Evolutionary conservation across 176 grass and related monocot genomes (phyloP), one percentile per base, ranked within the genome.

Genomic region (Rhynchospora pubera): DNA sequence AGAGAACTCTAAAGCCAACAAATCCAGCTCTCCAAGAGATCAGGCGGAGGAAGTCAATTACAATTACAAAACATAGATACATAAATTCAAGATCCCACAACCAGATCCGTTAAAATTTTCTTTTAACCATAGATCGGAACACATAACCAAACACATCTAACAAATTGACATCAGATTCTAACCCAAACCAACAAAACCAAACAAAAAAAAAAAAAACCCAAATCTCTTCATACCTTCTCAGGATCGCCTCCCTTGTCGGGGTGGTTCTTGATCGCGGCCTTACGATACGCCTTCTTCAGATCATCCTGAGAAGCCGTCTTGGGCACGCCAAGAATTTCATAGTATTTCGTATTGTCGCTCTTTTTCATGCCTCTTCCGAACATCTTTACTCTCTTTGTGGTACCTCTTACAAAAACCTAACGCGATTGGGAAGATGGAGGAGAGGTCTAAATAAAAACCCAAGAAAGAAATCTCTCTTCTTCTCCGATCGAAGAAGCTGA

Each of bases 221-320:
- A 74, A 6, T 48, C 44, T 43, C 44, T 83, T 28, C 55, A 83
- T 59, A 94, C 95, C 95, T 98, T 98, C 92, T 98, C 92, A 5
- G 95, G 95, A 84, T 98, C 95, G 0, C 95, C 92, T 39, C 95
- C 95, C 92, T 98, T 98, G 79, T 98, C 92, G 69, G 95, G 95
- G 71, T 98, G 95, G 79, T 98, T 98, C 90, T 98, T 98, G 84
- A 98, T 94, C 84, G 95, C 95, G 45, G 95, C 95, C 92, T 94
- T 98, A 67, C 95, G 95, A 83, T 98, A 98, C 28, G 95, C 95
- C 89, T 98, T 98, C 95, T 98, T 98, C 83, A 98, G 95, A 53
- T 98, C 95, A 45, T 98, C 95, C 90, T 93, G 95, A 65, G 95
- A 92, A 23, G 95, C 92, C 15, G 21, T 56, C 85, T 98, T 98